Conservation (phyloP, 2,329 filamentous ascomycete species). For the Amphichorda felina region DNA sequence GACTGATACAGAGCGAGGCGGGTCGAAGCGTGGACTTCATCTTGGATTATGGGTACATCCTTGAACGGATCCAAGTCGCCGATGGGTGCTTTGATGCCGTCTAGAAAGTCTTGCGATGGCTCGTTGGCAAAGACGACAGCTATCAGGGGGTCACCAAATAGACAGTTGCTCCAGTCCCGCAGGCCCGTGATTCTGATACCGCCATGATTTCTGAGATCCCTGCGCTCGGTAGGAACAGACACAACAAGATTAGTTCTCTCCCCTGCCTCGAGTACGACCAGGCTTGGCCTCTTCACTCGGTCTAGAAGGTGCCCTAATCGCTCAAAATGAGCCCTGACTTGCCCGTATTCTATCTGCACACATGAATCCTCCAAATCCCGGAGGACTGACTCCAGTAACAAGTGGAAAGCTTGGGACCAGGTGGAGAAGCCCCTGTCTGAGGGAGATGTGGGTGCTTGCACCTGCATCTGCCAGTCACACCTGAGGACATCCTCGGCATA, state of each 20-base stretch:
- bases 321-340: constrained; percentile 38
- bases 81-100: neutral
- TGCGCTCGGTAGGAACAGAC: too few relatives aligned
- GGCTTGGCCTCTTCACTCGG: constrained; percentile 33
- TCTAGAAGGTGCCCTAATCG: constrained; percentile 38
- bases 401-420: constrained; percentile 46
- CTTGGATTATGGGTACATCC: neutral
- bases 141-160: constrained; percentile 50
- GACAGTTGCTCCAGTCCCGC: constrained; percentile 44
- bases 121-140: constrained; percentile 13
- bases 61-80: neutral
- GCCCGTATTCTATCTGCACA: constrained; percentile 43
- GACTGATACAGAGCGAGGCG: constrained; percentile 1
- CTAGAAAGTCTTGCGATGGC: neutral
- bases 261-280: constrained; percentile 42
- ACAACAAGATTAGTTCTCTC: constrained; percentile 39
- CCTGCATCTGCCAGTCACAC: neutral
- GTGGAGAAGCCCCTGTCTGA: constrained; percentile 1
- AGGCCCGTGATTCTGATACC: constrained; percentile 32
- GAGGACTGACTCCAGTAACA: constrained; percentile 41
- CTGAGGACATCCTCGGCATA: constrained; percentile 13
- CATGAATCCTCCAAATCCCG: constrained; percentile 49
- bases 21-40: neutral
- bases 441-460: neutral
- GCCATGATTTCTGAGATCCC: too few relatives aligned